These are phyloP conservation scores for Chytriomyces sp. DNA, from an alignment of 192 early-diverging fungal genomes.

Conservation along the genomic window DNA sequence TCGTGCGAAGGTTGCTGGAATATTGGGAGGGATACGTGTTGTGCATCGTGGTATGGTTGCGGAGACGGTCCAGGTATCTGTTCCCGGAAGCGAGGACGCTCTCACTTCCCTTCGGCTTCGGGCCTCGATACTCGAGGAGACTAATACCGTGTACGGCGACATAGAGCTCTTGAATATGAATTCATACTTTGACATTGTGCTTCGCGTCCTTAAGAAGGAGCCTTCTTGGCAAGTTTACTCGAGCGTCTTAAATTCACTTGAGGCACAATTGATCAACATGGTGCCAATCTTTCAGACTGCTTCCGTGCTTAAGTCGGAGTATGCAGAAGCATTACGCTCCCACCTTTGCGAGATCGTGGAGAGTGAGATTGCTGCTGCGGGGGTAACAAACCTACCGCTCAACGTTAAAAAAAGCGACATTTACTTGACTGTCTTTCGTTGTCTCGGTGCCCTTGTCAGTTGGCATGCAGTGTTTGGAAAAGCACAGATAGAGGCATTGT, in stretches of 20 bases:
- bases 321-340: constrained; percentile 45
- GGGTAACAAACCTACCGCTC: constrained; percentile 59
- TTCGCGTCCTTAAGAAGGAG: constrained; percentile 64
- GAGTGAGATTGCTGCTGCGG: constrained; percentile 57
- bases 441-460: constrained; percentile 68
- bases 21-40: neutral
- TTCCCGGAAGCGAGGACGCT: too few relatives aligned
- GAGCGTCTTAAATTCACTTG: constrained; percentile 65
- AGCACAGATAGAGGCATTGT: constrained; percentile 70
- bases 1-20: neutral
- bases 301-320: constrained; percentile 59
- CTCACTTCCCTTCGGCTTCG: neutral
- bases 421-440: constrained; percentile 60
- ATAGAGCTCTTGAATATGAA: constrained; percentile 6
- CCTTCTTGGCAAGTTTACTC: constrained; percentile 71
- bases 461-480: constrained; percentile 69
- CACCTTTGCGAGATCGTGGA: constrained; percentile 62
- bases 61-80: neutral
- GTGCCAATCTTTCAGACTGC: constrained; percentile 63
- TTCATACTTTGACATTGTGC: neutral
- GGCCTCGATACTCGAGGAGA: too few relatives aligned
- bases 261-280: constrained; percentile 68
- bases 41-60: neutral
- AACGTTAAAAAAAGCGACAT: constrained; percentile 68
- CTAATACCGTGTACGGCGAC: neutral